Base-by-base conservation (phyloP, 2,329 filamentous ascomycete genomes). In the Colletotrichum limetticola region DNA sequence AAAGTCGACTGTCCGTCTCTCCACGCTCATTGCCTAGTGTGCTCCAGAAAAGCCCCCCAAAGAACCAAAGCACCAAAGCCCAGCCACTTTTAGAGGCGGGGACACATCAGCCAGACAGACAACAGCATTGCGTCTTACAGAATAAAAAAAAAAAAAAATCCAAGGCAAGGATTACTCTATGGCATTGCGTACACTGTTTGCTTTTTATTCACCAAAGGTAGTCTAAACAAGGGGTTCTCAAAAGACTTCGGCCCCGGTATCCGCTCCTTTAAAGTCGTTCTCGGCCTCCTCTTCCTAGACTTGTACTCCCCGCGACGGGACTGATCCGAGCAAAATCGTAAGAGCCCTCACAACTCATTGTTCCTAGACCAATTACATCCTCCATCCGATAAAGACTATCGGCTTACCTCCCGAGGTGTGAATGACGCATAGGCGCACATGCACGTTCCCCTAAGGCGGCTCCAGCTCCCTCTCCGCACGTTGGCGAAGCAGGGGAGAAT, bases 391-490 rank as follows among this genome's bases (percentile, higher is more conserved):
- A 70, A 58, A 57, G 61, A 73, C 60, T 42, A 63, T 71, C 71
- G 71, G 71, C 71, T 73, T 70, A 73, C 71, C 49, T 73, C 57
- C 71, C 71, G 68, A 72, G 61, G 52, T 65, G 49, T 57, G 49
- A 65, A 65, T 74, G 52, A 72, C 71, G 68, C 68, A 68, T 60
- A 74, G 62, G 68, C 68, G 59, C 67, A 73, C 68, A 75, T 75
- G 74, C 74, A 75, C 67, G 64, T 65, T 58, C 46, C 73, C 58
- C 53, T 75, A 49, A 69, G 66, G 57, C 74, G 74, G 69, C 60
- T 74, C 60, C 70, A 72, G 70, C 72, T 75, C 69, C 72, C 74
- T 55, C 72, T 75, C 72, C 72, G 73, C 72, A 75, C 57, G 49
- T 56, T 75, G 66, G 72, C 63, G 67, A 74, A 74, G 68, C 68